Percentiles rank a stretch among this genome's conserved stretches.
phyloP scores from a whole-genome alignment of 345 rosid species.

The Ceriops tagal region DNA sequence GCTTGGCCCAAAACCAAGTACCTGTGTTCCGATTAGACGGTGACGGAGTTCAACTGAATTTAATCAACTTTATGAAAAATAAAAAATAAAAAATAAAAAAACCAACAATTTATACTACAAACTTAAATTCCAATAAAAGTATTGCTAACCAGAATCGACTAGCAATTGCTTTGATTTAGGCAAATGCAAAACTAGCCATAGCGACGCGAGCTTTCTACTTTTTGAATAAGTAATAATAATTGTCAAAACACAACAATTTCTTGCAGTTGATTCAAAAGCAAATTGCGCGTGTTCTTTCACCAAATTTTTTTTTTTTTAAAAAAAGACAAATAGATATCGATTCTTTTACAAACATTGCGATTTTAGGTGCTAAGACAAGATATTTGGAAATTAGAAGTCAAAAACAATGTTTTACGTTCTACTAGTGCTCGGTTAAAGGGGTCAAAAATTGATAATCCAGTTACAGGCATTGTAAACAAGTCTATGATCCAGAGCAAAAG shows the following conservation, averaged over 20 bases:
- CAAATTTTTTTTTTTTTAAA: too few relatives aligned
- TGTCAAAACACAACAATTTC: too few relatives aligned
- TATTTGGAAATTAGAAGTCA: too few relatives aligned
- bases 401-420: too few relatives aligned
- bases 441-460: background rate
- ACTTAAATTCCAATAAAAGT: background rate
- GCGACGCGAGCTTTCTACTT: background rate
- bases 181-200: slow-evolving; percentile 1
- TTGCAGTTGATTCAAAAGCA: too few relatives aligned
- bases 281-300: too few relatives aligned
- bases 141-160: background rate
- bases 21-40: slow-evolving; percentile 30
- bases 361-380: too few relatives aligned
- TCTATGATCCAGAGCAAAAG: background rate
- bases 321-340: too few relatives aligned
- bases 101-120: background rate
- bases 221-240: background rate
- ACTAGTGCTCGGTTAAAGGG: too few relatives aligned
- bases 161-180: background rate
- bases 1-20: slow-evolving; percentile 89
- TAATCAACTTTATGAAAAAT: background rate
- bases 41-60: background rate
- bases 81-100: background rate
- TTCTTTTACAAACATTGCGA: too few relatives aligned
- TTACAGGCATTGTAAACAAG: background rate